Evolutionary conservation across 2,329 filamentous ascomycete genomes (phyloP).

Genomic region (Ceratocystis albifundus): DNA sequence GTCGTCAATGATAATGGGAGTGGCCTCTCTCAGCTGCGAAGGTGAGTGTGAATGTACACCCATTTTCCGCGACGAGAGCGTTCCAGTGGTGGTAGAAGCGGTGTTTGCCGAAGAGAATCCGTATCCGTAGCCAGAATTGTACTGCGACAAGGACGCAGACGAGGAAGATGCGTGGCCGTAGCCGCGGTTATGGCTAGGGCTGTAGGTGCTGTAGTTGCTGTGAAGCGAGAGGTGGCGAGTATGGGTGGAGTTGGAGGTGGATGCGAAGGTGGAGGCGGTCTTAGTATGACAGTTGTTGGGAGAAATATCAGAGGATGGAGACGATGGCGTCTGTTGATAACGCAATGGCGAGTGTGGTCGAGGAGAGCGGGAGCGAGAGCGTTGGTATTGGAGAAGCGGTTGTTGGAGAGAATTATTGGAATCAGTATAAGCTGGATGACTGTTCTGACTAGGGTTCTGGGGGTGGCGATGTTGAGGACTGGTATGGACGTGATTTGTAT

Average conservation of each 20-base stretch:
- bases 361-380: constrained; percentile 29
- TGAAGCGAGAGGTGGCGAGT: constrained; percentile 15
- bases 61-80: constrained; percentile 15
- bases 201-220: not conserved
- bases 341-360: constrained; percentile 16
- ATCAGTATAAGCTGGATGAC: constrained; percentile 23
- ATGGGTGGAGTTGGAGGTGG: not conserved
- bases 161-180: constrained; percentile 1
- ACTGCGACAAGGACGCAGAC: not conserved
- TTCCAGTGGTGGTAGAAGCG: not conserved
- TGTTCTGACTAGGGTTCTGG: constrained; percentile 1
- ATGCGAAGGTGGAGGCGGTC: not conserved
- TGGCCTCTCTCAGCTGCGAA: not conserved
- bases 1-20: constrained; percentile 10
- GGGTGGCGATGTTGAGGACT: constrained; percentile 4
- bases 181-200: not conserved
- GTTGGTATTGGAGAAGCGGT: constrained; percentile 31
- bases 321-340: not conserved
- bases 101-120: not conserved
- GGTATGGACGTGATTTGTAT: not conserved
- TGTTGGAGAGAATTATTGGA: constrained; percentile 29
- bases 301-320: not conserved
- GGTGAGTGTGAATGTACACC: constrained; percentile 18
- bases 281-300: not conserved
- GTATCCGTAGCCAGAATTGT: constrained; percentile 4